Evolutionary conservation across 495 filamentous ascomycete genomes (phyloP).

Genomic region (Hypomontagnella monticulosa): DNA sequence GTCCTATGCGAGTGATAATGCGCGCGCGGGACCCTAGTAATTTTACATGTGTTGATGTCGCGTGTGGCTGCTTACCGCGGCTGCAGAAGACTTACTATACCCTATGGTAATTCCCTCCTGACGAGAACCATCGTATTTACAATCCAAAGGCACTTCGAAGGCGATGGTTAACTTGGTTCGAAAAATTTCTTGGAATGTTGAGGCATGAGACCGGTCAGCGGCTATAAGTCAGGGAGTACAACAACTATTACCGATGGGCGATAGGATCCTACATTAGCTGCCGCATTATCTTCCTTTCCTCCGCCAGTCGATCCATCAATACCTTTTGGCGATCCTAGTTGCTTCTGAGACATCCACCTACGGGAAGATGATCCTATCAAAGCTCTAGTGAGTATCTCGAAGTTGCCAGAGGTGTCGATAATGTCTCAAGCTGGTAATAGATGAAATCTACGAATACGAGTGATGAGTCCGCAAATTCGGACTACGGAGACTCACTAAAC

Average conservation of each 20-base stretch:
- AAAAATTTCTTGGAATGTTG: slow-evolving; percentile 2
- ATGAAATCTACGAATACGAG: slow-evolving; percentile 21
- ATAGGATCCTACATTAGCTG: background rate
- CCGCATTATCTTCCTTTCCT: slow-evolving; percentile 1
- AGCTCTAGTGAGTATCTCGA: slow-evolving; percentile 13
- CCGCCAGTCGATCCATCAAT: slow-evolving; percentile 13
- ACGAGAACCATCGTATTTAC: slow-evolving; percentile 7
- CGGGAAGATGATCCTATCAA: slow-evolving; percentile 15
- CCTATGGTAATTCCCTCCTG: slow-evolving; percentile 11
- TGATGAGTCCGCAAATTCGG: background rate
- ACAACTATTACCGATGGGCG: background rate
- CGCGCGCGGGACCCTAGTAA: slow-evolving; percentile 20
- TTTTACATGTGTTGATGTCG: slow-evolving; percentile 14
- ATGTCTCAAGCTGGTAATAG: slow-evolving; percentile 22
- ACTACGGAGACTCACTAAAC: slow-evolving; percentile 17
- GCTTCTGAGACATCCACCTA: slow-evolving; percentile 32
- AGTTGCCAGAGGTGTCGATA: slow-evolving; percentile 12
- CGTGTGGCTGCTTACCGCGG: slow-evolving; percentile 28
- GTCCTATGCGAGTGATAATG: slow-evolving; percentile 30
- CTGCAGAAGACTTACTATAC: slow-evolving; percentile 32
- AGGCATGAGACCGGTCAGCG: slow-evolving; percentile 19
- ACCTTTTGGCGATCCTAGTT: slow-evolving; percentile 14
- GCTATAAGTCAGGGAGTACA: slow-evolving; percentile 21
- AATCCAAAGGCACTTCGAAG: slow-evolving; percentile 17
- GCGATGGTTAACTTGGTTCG: background rate